Conservation (phyloP, 2,329 filamentous ascomycete genomes). For the Fusarium protoensiforme region DNA sequence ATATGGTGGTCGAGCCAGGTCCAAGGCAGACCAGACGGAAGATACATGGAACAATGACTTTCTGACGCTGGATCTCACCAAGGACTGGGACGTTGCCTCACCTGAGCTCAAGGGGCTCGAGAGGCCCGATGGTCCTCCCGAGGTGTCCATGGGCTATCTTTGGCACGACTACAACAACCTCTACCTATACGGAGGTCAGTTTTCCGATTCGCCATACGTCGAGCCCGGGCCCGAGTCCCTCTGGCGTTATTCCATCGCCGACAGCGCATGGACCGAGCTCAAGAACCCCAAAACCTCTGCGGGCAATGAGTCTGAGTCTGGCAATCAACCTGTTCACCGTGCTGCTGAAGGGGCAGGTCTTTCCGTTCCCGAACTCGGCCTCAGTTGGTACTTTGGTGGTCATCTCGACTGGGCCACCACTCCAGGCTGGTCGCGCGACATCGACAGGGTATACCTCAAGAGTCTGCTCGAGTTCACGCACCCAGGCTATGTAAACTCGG, state of each 20-base stretch:
- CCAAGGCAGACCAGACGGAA: conserved; percentile 64
- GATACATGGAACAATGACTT: conserved; percentile 84
- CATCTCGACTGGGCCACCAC: conserved; percentile 73
- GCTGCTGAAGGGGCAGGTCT: conserved; percentile 80
- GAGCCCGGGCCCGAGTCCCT: conserved; percentile 70
- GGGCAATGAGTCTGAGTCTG: conserved; percentile 70
- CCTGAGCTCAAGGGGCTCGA: conserved; percentile 72
- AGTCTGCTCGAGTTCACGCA: conserved; percentile 82
- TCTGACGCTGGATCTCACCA: conserved; percentile 76
- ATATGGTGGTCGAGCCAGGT: conserved; percentile 77
- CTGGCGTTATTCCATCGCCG: conserved; percentile 76
- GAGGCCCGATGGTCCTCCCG: conserved; percentile 74
- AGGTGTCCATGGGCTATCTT: conserved; percentile 78
- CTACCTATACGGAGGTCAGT: conserved; percentile 80
- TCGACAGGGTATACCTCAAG: conserved; percentile 75
- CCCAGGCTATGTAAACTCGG: conserved; percentile 73
- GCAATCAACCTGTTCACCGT: conserved; percentile 69
- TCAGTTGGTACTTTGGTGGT: conserved; percentile 83
- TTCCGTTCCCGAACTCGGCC: conserved; percentile 74
- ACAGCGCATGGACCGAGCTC: conserved; percentile 71
- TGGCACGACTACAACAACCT: conserved; percentile 79
- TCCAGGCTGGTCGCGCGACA: conserved; percentile 73
- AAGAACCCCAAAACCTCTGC: conserved; percentile 68
- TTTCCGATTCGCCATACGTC: conserved; percentile 69
- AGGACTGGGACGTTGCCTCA: conserved; percentile 74